A percentile compares a stretch with the other conserved stretches of the same genome.
phyloP scores from a whole-genome alignment of 306 rosid species.

The Oxytropis ochrocephala region DNA sequence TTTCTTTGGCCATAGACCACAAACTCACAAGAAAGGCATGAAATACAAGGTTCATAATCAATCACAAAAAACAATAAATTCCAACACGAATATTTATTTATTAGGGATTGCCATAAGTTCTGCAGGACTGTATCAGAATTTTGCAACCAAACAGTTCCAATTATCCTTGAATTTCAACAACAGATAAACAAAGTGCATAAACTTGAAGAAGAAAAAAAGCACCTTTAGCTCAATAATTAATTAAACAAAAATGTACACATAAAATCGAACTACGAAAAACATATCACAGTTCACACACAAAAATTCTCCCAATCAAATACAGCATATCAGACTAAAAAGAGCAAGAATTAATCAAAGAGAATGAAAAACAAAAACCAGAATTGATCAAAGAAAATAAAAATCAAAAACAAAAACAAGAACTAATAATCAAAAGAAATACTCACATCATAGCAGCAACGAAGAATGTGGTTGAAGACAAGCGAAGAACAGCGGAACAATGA shows the following conservation, averaged over 20 bases:
- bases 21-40: background rate
- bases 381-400: background rate
- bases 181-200: background rate
- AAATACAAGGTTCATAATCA: conserved; percentile 1
- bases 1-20: background rate
- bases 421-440: background rate
- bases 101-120: conserved; percentile 5
- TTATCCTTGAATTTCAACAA: conserved; percentile 6
- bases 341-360: background rate
- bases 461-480: conserved; percentile 28
- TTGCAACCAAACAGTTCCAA: conserved; percentile 1
- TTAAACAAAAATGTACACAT: background rate
- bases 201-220: background rate
- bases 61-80: background rate
- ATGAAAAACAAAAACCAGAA: background rate
- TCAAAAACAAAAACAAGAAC: background rate
- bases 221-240: background rate
- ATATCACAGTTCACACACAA: background rate
- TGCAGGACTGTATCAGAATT: background rate
- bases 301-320: conserved; percentile 19
- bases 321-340: background rate
- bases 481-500: background rate
- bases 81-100: background rate
- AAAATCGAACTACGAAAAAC: background rate
- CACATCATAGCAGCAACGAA: conserved; percentile 4